phyloP scores from a whole-genome alignment of 2,329 filamentous ascomycete species.

The Rutstroemia sp. region DNA sequence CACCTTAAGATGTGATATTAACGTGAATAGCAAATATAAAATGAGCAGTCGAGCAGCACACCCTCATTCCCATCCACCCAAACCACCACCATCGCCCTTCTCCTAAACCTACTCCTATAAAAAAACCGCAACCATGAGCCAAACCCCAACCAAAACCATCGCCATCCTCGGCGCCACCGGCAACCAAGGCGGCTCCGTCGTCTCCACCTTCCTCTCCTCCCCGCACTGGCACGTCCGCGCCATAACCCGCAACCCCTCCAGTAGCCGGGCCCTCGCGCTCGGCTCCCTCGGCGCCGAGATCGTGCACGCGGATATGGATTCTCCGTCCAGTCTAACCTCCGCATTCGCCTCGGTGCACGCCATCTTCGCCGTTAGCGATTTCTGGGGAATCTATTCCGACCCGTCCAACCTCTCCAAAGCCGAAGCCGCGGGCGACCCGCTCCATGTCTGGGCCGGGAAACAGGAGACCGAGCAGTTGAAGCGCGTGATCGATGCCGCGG shows the following conservation, averaged over 20 bases:
- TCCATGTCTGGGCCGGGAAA: slow-evolving; percentile 17
- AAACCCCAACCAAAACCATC: too few relatives aligned
- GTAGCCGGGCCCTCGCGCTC: slow-evolving; percentile 32
- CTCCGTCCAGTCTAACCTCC: slow-evolving; percentile 30
- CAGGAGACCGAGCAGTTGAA: too few relatives aligned
- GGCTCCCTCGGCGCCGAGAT: slow-evolving; percentile 35
- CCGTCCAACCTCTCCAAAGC: neutral
- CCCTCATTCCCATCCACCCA: too few relatives aligned
- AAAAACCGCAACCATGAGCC: too few relatives aligned
- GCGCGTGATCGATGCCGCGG: too few relatives aligned
- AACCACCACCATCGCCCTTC: too few relatives aligned
- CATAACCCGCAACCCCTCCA: slow-evolving; percentile 37
- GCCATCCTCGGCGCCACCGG: too few relatives aligned
- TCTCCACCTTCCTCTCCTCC: neutral
- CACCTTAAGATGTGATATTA: too few relatives aligned
- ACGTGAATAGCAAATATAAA: too few relatives aligned
- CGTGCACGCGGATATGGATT: slow-evolving; percentile 37
- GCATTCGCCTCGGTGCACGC: slow-evolving; percentile 40
- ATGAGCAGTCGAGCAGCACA: too few relatives aligned
- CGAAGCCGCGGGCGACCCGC: slow-evolving; percentile 27
- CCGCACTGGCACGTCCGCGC: slow-evolving; percentile 33
- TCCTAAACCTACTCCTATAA: too few relatives aligned
- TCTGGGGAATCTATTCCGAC: neutral
- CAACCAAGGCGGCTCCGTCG: too few relatives aligned
- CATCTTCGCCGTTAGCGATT: slow-evolving; percentile 50